Conservation (phyloP, 2,329 filamentous ascomycete species). For the Nothomitra cinnamomea region DNA sequence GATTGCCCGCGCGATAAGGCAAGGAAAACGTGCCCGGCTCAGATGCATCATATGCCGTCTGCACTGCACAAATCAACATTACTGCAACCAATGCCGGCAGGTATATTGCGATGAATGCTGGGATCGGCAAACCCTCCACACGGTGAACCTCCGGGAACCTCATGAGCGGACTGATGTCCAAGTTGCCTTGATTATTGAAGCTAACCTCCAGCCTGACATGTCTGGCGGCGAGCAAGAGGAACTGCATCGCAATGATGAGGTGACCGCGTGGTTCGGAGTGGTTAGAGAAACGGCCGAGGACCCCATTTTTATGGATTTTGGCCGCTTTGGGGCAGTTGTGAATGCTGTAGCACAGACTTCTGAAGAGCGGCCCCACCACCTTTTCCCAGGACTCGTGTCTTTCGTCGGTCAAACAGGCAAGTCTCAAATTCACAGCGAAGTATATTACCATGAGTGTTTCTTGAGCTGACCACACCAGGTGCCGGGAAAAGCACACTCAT, state of each 20-base stretch:
- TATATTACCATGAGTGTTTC: neutral
- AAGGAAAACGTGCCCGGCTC: too few relatives aligned
- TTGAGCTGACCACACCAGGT: constrained; percentile 19
- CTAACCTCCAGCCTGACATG: constrained; percentile 14
- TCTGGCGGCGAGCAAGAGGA: constrained; percentile 17
- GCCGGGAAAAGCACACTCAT: constrained; percentile 35
- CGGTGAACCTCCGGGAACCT: constrained; percentile 8
- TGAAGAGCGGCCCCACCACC: constrained; percentile 6
- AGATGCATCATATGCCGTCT: too few relatives aligned
- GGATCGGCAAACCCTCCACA: neutral
- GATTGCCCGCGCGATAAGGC: too few relatives aligned
- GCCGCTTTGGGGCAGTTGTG: constrained; percentile 28
- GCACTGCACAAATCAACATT: neutral
- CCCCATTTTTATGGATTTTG: constrained; percentile 24
- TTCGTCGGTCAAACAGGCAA: constrained; percentile 21
- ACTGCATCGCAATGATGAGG: constrained; percentile 20
- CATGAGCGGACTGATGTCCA: constrained; percentile 21
- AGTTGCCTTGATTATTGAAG: constrained; percentile 15
- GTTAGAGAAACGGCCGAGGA: constrained; percentile 10
- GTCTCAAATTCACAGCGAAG: neutral
- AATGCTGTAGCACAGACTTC: constrained; percentile 13
- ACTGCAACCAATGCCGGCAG: neutral
- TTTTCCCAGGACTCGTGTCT: constrained; percentile 25
- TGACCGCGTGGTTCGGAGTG: constrained; percentile 23
- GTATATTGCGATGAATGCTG: neutral